These are phyloP conservation scores for Geosmithia flava DNA, from an alignment of 2,329 filamentous ascomycete species.

Conservation along the genomic window DNA sequence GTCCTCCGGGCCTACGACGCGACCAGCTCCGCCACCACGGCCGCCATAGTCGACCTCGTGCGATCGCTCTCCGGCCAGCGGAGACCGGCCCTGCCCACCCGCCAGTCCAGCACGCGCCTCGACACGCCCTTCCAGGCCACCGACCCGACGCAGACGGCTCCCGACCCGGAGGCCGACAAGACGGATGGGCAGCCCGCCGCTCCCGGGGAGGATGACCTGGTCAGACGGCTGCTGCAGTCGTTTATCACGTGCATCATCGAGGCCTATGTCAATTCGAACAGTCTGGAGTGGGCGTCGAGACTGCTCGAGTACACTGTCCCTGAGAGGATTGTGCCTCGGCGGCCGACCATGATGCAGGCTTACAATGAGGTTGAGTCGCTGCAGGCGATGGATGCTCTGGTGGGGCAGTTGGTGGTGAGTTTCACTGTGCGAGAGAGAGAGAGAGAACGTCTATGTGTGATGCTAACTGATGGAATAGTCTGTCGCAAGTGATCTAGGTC, in stretches of 20 bases:
- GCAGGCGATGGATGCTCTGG: constrained; percentile 48
- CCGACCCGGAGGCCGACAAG: constrained; percentile 44
- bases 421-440: neutral
- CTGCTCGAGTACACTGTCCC: constrained; percentile 59
- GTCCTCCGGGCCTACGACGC: constrained; percentile 54
- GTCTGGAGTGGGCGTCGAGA: constrained; percentile 48
- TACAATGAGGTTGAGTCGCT: constrained; percentile 53
- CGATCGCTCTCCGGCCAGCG: constrained; percentile 56
- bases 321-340: constrained; percentile 47
- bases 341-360: constrained; percentile 46
- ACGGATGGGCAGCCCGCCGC: constrained; percentile 15
- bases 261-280: constrained; percentile 53
- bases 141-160: constrained; percentile 41
- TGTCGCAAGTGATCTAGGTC: constrained; percentile 48
- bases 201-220: constrained; percentile 47
- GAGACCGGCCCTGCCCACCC: constrained; percentile 47
- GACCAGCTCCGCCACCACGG: constrained; percentile 53
- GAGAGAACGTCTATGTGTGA: neutral
- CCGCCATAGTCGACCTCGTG: constrained; percentile 57
- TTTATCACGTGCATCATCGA: constrained; percentile 72
- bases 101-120: constrained; percentile 44
- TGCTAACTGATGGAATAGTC: constrained; percentile 25
- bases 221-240: constrained; percentile 54
- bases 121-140: constrained; percentile 43
- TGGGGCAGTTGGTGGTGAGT: constrained; percentile 57